Evolutionary conservation across 2,329 filamentous ascomycete genomes (phyloP).

Genomic region (Emergomyces orientalis): DNA sequence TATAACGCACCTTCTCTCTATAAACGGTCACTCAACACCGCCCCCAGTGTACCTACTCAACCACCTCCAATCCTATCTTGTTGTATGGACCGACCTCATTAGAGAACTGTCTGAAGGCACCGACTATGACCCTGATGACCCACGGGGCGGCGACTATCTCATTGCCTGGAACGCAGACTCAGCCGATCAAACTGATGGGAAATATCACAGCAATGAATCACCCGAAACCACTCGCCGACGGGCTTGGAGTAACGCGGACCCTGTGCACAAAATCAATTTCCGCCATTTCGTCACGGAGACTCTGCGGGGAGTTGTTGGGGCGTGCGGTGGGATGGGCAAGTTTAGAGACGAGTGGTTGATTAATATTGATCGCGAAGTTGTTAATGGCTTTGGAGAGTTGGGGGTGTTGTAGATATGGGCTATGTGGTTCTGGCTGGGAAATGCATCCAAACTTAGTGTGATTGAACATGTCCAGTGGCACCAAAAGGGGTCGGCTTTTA

Average conservation of each 20-base stretch:
- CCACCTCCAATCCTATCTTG: slow-evolving; percentile 39
- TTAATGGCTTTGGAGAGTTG: slow-evolving; percentile 22
- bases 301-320: slow-evolving; percentile 31
- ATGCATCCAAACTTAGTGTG: background rate
- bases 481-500: background rate
- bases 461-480: background rate
- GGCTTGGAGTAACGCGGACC: slow-evolving; percentile 33
- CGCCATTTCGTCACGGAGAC: slow-evolving; percentile 37
- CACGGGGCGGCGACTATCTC: slow-evolving; percentile 32
- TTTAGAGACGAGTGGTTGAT: slow-evolving; percentile 37
- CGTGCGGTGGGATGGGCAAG: slow-evolving; percentile 33
- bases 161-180: slow-evolving; percentile 28
- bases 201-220: slow-evolving; percentile 28
- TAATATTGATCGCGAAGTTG: slow-evolving; percentile 37
- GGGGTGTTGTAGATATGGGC: slow-evolving; percentile 10
- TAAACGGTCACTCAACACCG: slow-evolving; percentile 28
- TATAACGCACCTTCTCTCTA: slow-evolving; percentile 37
- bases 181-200: slow-evolving; percentile 25
- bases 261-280: slow-evolving; percentile 37
- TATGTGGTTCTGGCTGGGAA: background rate
- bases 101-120: slow-evolving; percentile 37
- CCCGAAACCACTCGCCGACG: slow-evolving; percentile 36
- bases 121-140: slow-evolving; percentile 27
- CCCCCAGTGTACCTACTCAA: slow-evolving; percentile 35
- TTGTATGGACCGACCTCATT: slow-evolving; percentile 39